Evolutionary conservation across 1,284 basidiomycete species (phyloP).

Genomic region (Gastroboletus turbinatus): DNA sequence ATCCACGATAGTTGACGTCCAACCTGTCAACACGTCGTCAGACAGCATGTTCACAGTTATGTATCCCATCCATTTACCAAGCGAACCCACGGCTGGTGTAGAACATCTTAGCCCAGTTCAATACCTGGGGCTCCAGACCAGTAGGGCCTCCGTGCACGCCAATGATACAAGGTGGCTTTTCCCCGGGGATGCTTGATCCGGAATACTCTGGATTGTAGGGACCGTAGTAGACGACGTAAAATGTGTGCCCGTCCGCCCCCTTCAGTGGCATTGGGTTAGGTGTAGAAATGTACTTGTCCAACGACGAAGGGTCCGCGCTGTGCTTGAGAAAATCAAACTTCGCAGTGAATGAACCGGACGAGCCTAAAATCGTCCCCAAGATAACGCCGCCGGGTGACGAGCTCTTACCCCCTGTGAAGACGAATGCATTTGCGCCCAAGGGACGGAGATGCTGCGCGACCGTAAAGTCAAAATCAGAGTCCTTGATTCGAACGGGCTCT

Average conservation of each 20-base stretch:
- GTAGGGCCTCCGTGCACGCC: conserved; percentile 16
- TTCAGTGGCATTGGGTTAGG: conserved; percentile 9
- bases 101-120: no score
- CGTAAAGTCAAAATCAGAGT: conserved; percentile 42
- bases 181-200: conserved; percentile 7
- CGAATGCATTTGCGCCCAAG: conserved; percentile 28
- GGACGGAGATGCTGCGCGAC: conserved; percentile 42
- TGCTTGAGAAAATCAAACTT: conserved; percentile 2
- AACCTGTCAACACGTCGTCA: conserved; percentile 11
- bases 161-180: conserved; percentile 27
- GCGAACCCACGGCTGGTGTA: no score
- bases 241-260: background rate
- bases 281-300: conserved; percentile 14
- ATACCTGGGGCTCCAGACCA: no score
- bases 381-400: conserved; percentile 18
- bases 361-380: conserved; percentile 11
- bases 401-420: conserved; percentile 12
- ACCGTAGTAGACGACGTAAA: conserved; percentile 21
- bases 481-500: conserved; percentile 1
- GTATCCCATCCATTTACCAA: background rate
- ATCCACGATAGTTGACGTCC: conserved; percentile 28
- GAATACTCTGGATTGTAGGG: conserved; percentile 23
- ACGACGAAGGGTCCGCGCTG: background rate
- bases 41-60: background rate
- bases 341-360: background rate